These are phyloP conservation scores for Aureobasidium sp. DNA, from an alignment of 2,329 filamentous ascomycete genomes.

Conservation along the genomic window DNA sequence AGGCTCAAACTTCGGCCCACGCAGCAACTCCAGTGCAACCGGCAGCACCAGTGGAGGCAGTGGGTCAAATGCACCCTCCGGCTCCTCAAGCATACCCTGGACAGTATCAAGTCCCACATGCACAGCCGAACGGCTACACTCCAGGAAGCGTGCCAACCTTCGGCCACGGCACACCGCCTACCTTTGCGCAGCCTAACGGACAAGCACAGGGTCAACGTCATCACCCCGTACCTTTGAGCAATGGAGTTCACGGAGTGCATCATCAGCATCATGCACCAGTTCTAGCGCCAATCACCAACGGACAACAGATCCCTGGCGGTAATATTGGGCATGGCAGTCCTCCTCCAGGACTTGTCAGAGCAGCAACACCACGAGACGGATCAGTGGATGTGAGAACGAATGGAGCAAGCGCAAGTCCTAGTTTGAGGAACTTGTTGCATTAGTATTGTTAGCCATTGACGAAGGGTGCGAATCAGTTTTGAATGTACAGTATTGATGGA, in stretches of 20 bases:
- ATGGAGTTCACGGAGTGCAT: conserved; percentile 4
- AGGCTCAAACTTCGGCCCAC: not conserved
- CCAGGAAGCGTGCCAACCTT: not conserved
- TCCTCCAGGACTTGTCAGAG: conserved; percentile 6
- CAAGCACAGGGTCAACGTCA: not conserved
- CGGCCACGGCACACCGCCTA: not conserved
- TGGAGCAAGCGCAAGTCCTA: conserved; percentile 40
- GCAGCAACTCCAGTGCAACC: not conserved
- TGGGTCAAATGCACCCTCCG: conserved; percentile 15
- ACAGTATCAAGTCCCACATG: conserved; percentile 8
- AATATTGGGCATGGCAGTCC: conserved; percentile 6
- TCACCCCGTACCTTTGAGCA: not conserved
- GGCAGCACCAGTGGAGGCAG: conserved; percentile 17
- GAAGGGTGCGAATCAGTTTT: not conserved
- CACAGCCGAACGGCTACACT: not conserved
- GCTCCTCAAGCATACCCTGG: conserved; percentile 18
- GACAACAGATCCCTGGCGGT: not conserved
- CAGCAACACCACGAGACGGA: conserved; percentile 22
- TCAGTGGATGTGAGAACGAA: conserved; percentile 18
- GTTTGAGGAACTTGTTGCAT: conserved; percentile 40
- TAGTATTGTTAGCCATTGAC: conserved; percentile 17
- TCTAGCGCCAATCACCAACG: not conserved
- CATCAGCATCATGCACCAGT: conserved; percentile 2
- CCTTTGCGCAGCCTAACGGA: conserved; percentile 1
- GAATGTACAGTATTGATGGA: not conserved